Base-by-base conservation (phyloP, 1,284 basidiomycete species). In the Sporisorium iseilematis-ciliati region DNA sequence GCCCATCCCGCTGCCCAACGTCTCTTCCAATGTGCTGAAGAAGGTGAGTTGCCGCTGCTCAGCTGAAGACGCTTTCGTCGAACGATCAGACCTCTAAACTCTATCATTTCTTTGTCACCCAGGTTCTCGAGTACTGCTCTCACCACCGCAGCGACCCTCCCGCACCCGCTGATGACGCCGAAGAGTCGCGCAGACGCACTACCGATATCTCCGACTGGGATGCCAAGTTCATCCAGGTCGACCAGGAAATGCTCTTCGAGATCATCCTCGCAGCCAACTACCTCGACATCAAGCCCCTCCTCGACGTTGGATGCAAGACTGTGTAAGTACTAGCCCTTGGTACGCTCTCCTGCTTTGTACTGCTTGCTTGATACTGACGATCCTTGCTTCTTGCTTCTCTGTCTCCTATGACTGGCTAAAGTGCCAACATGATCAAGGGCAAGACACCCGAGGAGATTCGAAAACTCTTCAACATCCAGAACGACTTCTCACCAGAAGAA, bases 221-320 rank as follows among this genome's bases (percentile, higher is more conserved):
- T 86, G 92, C 95, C 85, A 97, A 97, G 88, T 99, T 96, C 86
- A 96, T 96, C 86, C 82, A 87, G 83, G 88, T 97, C 66, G 95
- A 97, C 88, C 95, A 97, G 87, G 93, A 95, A 86, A 94, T 95
- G 93, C 89, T 95, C 18, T 99, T 99, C 79, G 97, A 99, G 88
- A 99, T 99, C 86, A 99, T 99, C 86, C 91, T 99, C 68, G 97
- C 97, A 10, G 97, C 97, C 72, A 99, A 99, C 89, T 99, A 99
- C 88, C 92, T 99, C 82, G 97, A 99, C 86, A 99, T 99, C 89
- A 99, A 99, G 89, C 92, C 95, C 40, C 90, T 99, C 50, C 91
- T 99, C 48, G 97, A 99, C 85, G 95, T 99, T 68, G 97, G 97
- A 1, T 99, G 97, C 91, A 98, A 99, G 90, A 99, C 96, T 16